Base-by-base conservation (phyloP, 805 yeast species). In the Kuraishia capsulata region DNA sequence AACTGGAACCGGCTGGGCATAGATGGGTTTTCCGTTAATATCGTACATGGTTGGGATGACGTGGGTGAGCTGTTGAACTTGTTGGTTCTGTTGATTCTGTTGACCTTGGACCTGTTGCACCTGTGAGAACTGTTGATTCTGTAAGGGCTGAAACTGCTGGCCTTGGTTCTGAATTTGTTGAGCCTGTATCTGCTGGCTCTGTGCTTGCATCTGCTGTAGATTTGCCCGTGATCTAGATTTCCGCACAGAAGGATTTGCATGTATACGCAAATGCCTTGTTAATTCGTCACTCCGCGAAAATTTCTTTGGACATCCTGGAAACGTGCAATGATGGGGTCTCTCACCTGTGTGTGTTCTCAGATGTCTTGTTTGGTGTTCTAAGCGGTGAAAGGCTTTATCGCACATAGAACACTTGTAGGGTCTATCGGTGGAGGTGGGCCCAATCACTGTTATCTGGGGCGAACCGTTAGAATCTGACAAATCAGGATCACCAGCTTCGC, bases 291-390 rank as follows among this genome's bases (percentile, higher is more conserved):
- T 70, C 44, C 96, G 71, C 41, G 83, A 73, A 53, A 87, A 87
- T 44, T 82, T 69, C 58, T 88, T 86, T 39, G 76, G 58, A 61
- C 96, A 87, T n/a, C 85, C 85, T 1, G 92, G 88, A 48, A 73
- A 86, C 16, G 78, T 72, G 59, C 96, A 87, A 36, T 76, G 78
- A 54, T 84, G 92, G 2, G 96, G 95, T 56, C 86, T 84, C 56
- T 87, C 95, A 36, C 96, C 96, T 1, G 96, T 87, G 61, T 87
- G 96, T 8, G 95, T 87, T 41, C 96, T 68, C 48, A 88, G 81
- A 56, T 87, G 96, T 47, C 96, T 71, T 10, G 95, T 87, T 54
- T 85, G 94, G 57, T 87, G 96, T 57, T 87, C 96, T 35, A 87
- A 64, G 43, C 96, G 70, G 57, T 85, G 90, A 56, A 87, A 87